Evolutionary conservation across 2,329 filamentous ascomycete genomes (phyloP), one percentile per base, ranked within the genome.

Genomic region (Trichoderma atrobrunneum): DNA sequence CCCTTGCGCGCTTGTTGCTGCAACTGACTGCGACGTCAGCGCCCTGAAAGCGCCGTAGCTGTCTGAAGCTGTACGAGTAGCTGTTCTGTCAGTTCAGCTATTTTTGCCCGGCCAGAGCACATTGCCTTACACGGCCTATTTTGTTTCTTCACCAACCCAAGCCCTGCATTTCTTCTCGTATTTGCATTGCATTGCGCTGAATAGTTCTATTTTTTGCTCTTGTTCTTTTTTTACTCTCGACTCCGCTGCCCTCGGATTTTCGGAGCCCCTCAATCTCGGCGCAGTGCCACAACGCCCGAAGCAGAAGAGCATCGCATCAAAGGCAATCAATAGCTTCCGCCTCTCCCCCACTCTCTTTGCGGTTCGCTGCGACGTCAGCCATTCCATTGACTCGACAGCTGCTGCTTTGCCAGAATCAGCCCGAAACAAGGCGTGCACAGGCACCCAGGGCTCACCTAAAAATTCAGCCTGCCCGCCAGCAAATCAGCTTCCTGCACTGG

Each of bases 401-500:
- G 51, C 51, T 36, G 30, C 32, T 54, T 26, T 56, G 63, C 43
- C n/a, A 51, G 26, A 51, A 24, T 57, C 63, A 68, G 56, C 56
- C 65, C 62, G 51, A 12, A 60, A 26, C 67, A 70, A 56, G 59
- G 43, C 67, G 62, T n/a, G 56, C 56, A 69, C 64, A 59, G 64
- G 65, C 56, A 61, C 26, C 65, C 54, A 21, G 61, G 61, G 74
- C 79, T 75, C 77, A 72, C 73, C 74, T 74, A 76, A 74, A 75
- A 75, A 75, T 24, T 56, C 67, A 59, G 60, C 67, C 67, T 63
- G 54, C 54, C 75, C 78, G 77, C 73, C 79, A 82, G 81, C 86
- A 87, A 87, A 87, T 87, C 86, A 88, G 83, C 83, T 81, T 81
- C 81, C 81, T 79, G 79, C 78, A 70, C 76, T 18, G 77, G 76